Evolutionary conservation across 805 yeast genomes (phyloP), one percentile per base, ranked within the genome.

Genomic region (Yueomyces sp.): DNA sequence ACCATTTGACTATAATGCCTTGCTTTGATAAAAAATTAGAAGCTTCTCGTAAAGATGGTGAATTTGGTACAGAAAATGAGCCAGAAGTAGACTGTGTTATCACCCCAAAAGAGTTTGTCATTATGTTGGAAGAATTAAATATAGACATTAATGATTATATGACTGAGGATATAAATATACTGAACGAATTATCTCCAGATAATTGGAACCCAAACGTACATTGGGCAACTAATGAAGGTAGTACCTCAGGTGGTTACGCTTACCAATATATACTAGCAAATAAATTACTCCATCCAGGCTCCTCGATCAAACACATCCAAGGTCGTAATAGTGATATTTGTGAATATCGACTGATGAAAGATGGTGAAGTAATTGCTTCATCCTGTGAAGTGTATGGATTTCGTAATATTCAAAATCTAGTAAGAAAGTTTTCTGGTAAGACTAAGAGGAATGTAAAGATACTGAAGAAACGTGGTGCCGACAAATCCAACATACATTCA

Each of bases 1-100:
- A 85, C 56, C 96, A 90, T 59, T 63, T 92, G 44, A 74, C 92
- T 5, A 68, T 92, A 26, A 90, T 90, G 97, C 97, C 98, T 2
- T 90, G 97, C 54, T 92, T 92, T 60, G 98, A 92, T 61, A 92
- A 92, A 64, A 92, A 92, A 61, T 70, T 88, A 38, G 98, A 92
- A 65, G 92, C 96, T 29, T 87, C 95, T 3, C 71, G 97, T 48
- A 80, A 84, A 0, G 95, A 85, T 50, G 65, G 70, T 42, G 68
- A 63, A 26, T 30, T 6, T 30, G 19, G 19, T 19, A 19, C 19
- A 19, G 19, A 19, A 2, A 19, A 19, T 19, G 19, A 19, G 19
- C 60, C 64, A 8, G 95, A 86, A 54, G 96, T 92, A 9, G 96
- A 92, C 59, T 85, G 96, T 65, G 98, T 92, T 3, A 73, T 92